These are phyloP conservation scores for Purpureocillium takamizusanense DNA, from an alignment of 2,329 filamentous ascomycete species.

Conservation along the genomic window DNA sequence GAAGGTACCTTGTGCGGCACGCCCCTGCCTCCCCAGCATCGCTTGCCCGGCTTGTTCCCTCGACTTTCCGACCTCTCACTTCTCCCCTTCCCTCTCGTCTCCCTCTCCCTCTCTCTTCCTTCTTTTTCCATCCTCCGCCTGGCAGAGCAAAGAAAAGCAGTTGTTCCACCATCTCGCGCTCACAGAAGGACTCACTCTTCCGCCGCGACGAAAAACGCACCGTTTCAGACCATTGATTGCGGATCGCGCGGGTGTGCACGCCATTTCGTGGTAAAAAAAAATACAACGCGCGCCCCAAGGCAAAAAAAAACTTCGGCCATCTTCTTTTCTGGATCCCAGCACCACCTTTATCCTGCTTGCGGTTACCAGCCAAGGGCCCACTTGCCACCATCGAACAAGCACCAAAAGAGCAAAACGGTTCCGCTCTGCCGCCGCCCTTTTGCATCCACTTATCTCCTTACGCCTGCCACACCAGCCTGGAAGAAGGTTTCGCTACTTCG, in stretches of 20 bases:
- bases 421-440: conserved; percentile 8
- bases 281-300: background rate
- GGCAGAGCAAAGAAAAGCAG: background rate
- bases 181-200: too few relatives aligned
- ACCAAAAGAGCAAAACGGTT: conserved; percentile 11
- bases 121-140: conserved; percentile 8
- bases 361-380: conserved; percentile 13
- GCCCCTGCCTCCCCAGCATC: conserved; percentile 6
- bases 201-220: too few relatives aligned
- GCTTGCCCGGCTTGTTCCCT: conserved; percentile 8
- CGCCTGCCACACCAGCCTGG: background rate
- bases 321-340: conserved; percentile 11
- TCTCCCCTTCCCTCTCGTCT: conserved; percentile 14
- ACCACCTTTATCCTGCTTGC: conserved; percentile 14
- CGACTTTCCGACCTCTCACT: conserved; percentile 10
- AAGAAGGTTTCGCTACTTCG: background rate
- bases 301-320: conserved; percentile 6
- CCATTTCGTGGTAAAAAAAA: conserved; percentile 8
- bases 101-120: conserved; percentile 11
- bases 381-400: conserved; percentile 13
- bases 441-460: conserved; percentile 3
- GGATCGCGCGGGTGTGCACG: conserved; percentile 4
- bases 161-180: conserved; percentile 2
- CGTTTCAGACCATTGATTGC: background rate
- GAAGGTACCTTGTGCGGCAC: conserved; percentile 1